Conservation (phyloP, 225 moss, liverwort and hornwort species). For the Marchantia paleacea region DNA sequence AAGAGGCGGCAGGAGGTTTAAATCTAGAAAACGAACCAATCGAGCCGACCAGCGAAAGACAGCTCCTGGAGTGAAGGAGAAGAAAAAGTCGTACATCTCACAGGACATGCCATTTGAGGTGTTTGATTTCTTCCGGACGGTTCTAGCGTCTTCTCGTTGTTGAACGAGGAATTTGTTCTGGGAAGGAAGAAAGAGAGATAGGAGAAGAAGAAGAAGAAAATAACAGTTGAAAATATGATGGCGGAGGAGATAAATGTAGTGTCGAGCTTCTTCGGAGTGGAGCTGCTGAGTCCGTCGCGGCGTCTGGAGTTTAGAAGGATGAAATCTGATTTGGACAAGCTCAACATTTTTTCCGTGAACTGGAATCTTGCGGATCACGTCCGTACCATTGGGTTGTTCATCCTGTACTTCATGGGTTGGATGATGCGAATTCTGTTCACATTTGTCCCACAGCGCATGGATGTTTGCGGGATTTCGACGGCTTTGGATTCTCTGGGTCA, state of each 20-base stretch:
- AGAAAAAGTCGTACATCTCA: too few relatives aligned
- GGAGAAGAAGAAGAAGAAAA: too few relatives aligned
- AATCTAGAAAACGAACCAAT: too few relatives aligned
- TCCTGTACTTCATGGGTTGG: constrained; percentile 51
- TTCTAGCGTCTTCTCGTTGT: too few relatives aligned
- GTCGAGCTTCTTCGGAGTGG: neutral
- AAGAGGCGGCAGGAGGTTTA: too few relatives aligned
- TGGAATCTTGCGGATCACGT: constrained; percentile 36
- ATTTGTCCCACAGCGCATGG: constrained; percentile 45
- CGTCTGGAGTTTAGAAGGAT: neutral
- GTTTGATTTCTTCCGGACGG: too few relatives aligned
- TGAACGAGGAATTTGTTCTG: too few relatives aligned
- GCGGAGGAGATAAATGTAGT: neutral
- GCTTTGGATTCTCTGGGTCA: constrained; percentile 3
- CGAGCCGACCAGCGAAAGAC: too few relatives aligned
- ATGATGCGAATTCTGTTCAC: constrained; percentile 43
- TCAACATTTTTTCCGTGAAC: neutral
- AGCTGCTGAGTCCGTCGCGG: neutral
- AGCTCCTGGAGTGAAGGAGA: too few relatives aligned
- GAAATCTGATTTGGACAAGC: neutral
- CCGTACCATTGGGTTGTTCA: constrained; percentile 29
- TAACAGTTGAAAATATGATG: neutral
- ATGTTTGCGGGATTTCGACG: constrained; percentile 40
- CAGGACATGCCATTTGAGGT: too few relatives aligned
- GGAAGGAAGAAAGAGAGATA: too few relatives aligned